These are phyloP conservation scores for Vitis riparia DNA, from an alignment of 164 flowering plant species.

Conservation along the genomic window DNA sequence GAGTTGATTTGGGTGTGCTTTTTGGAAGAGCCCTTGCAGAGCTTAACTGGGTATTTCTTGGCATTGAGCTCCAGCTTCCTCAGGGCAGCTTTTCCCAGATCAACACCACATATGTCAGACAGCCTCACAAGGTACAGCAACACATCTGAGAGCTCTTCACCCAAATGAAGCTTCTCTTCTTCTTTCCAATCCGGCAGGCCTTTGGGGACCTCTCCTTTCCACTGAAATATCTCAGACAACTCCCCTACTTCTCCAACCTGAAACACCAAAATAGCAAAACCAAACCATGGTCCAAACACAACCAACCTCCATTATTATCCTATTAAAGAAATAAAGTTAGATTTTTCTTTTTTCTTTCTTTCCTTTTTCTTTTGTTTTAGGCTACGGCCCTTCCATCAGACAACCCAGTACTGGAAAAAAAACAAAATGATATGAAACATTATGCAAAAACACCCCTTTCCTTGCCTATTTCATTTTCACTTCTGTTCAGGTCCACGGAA, in stretches of 20 bases:
- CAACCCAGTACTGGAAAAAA: too few relatives aligned
- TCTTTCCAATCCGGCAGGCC: slow-evolving; percentile 28
- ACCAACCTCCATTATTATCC: too few relatives aligned
- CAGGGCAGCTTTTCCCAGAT: slow-evolving; percentile 25
- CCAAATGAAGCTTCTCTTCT: slow-evolving; percentile 22
- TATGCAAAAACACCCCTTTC: too few relatives aligned
- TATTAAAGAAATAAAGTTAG: too few relatives aligned
- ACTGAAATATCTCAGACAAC: slow-evolving; percentile 29
- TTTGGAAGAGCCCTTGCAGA: slow-evolving; percentile 20
- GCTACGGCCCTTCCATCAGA: too few relatives aligned
- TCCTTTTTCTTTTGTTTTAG: too few relatives aligned
- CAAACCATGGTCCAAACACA: too few relatives aligned
- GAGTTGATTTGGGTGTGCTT: slow-evolving; percentile 12
- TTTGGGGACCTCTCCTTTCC: slow-evolving; percentile 31
- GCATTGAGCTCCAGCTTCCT: slow-evolving; percentile 27
- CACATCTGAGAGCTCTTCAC: slow-evolving; percentile 29
- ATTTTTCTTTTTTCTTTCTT: too few relatives aligned
- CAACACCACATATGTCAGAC: slow-evolving; percentile 25
- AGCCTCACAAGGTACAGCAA: slow-evolving; percentile 24
- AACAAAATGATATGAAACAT: too few relatives aligned
- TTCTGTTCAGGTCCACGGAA: too few relatives aligned
- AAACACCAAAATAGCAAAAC: background rate
- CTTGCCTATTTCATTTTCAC: too few relatives aligned
- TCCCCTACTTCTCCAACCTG: slow-evolving; percentile 34
- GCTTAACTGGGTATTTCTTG: slow-evolving; percentile 17